Percentiles rank a stretch among this genome's conserved stretches.
These are phyloP conservation scores for Cryphonectria radicalis DNA, from an alignment of 2,329 filamentous ascomycete species.

Conservation along the genomic window DNA sequence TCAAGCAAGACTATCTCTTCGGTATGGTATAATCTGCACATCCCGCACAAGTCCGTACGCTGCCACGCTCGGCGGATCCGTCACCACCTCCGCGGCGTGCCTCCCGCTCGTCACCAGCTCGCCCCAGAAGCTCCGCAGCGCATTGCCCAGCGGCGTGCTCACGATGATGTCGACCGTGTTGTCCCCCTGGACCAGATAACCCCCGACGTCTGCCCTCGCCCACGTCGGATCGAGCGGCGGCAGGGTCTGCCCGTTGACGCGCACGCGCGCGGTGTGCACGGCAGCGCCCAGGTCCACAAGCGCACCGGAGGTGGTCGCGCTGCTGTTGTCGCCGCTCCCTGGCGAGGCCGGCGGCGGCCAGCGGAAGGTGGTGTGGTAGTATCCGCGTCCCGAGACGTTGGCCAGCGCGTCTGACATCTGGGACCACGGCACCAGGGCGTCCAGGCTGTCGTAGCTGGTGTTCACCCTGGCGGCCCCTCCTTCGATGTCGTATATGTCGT, in stretches of 20 bases:
- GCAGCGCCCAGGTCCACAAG: conserved; percentile 19
- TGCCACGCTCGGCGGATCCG: background rate
- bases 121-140: background rate
- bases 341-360: conserved; percentile 8
- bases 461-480: conserved; percentile 2
- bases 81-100: background rate
- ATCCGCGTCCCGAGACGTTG: conserved; percentile 21
- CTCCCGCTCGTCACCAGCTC: background rate
- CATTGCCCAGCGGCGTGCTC: conserved; percentile 14
- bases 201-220: conserved; percentile 14
- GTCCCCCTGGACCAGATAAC: background rate
- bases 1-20: background rate
- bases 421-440: conserved; percentile 14
- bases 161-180: conserved; percentile 13
- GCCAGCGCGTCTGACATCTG: conserved; percentile 1
- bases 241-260: conserved; percentile 20
- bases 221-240: conserved; percentile 22
- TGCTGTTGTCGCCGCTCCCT: background rate
- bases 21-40: background rate
- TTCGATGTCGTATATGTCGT: conserved; percentile 6
- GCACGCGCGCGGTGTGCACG: conserved; percentile 20
- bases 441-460: conserved; percentile 15
- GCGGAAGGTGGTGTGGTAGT: conserved; percentile 20
- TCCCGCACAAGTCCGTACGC: conserved; percentile 12
- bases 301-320: conserved; percentile 8